Conservation (phyloP, 441 rosid genomes). For the Brassica hybrid region DNA sequence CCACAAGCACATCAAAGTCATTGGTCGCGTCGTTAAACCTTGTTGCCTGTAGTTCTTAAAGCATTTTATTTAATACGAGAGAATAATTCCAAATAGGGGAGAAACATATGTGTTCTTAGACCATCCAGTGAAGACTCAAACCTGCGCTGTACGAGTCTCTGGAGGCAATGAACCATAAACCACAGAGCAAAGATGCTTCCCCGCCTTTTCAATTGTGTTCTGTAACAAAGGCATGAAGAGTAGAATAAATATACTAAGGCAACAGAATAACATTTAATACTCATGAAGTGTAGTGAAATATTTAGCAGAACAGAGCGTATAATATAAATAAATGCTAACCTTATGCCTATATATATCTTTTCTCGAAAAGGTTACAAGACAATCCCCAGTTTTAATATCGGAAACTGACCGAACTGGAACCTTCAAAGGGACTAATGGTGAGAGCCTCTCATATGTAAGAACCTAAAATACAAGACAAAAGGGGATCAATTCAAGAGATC, state of each 20-base stretch:
- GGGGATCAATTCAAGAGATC: conserved; percentile 10
- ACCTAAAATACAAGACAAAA: conserved; percentile 27
- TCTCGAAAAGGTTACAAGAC: conserved; percentile 88
- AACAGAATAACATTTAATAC: conserved; percentile 15
- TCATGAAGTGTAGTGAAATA: background rate
- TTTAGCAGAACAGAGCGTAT: background rate
- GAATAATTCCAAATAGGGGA: background rate
- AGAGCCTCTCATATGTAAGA: conserved; percentile 65
- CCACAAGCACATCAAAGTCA: conserved; percentile 94
- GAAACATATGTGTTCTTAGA: conserved; percentile 12
- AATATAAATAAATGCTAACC: conserved; percentile 40
- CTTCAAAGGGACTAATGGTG: conserved; percentile 40
- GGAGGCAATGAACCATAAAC: conserved; percentile 96
- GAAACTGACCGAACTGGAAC: conserved; percentile 14
- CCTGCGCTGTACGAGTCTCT: conserved; percentile 97
- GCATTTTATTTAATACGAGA: conserved; percentile 24
- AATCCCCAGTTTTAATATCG: conserved; percentile 76
- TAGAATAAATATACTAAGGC: conserved; percentile 10
- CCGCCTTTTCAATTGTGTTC: conserved; percentile 69
- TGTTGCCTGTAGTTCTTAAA: conserved; percentile 75
- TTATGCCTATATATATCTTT: conserved; percentile 26
- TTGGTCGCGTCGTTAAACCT: conserved; percentile 87
- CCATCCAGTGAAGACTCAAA: conserved; percentile 33
- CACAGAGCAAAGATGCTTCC: conserved; percentile 89
- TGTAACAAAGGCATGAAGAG: conserved; percentile 27